Evolutionary conservation across 2,329 filamentous ascomycete species (phyloP).

Genomic region (Microdochium bolleyi): DNA sequence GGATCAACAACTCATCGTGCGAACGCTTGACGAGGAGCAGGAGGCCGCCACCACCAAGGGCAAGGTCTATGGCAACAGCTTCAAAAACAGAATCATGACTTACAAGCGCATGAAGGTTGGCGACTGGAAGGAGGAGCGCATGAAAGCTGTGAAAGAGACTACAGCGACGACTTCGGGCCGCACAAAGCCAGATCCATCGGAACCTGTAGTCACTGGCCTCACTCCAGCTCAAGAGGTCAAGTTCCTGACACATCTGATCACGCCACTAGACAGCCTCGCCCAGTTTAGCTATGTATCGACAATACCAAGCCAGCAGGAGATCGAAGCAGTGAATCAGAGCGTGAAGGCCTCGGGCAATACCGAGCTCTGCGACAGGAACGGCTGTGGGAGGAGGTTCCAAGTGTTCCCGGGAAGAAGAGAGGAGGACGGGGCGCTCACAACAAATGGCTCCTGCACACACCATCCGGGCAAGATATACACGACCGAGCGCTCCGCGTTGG

Average conservation of each 20-base stretch:
- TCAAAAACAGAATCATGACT: constrained; percentile 72
- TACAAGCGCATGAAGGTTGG: constrained; percentile 67
- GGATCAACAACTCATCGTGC: constrained; percentile 58
- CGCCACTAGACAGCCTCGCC: constrained; percentile 55
- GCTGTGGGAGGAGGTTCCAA: constrained; percentile 75
- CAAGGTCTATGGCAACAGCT: constrained; percentile 70
- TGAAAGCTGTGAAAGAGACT: constrained; percentile 19
- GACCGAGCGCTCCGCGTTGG: constrained; percentile 47
- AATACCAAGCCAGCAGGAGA: constrained; percentile 57
- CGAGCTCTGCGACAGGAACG: constrained; percentile 72
- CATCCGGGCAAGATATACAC: constrained; percentile 69
- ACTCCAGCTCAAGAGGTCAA: constrained; percentile 58
- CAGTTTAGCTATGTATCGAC: constrained; percentile 67
- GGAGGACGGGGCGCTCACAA: constrained; percentile 66
- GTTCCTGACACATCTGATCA: constrained; percentile 54
- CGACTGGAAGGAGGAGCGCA: constrained; percentile 62
- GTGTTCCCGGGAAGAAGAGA: constrained; percentile 81
- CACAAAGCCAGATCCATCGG: constrained; percentile 30
- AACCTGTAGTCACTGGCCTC: constrained; percentile 62
- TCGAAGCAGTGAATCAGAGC: constrained; percentile 58
- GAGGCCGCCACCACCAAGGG: constrained; percentile 58
- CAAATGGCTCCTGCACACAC: constrained; percentile 70
- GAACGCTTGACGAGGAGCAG: constrained; percentile 73
- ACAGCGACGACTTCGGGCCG: constrained; percentile 20
- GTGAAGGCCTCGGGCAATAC: constrained; percentile 63